A percentile compares a stretch with the other conserved stretches of the same genome.
phyloP scores from a whole-genome alignment of 768 basidiomycete species.

The Hygrophorus pudorinus region DNA sequence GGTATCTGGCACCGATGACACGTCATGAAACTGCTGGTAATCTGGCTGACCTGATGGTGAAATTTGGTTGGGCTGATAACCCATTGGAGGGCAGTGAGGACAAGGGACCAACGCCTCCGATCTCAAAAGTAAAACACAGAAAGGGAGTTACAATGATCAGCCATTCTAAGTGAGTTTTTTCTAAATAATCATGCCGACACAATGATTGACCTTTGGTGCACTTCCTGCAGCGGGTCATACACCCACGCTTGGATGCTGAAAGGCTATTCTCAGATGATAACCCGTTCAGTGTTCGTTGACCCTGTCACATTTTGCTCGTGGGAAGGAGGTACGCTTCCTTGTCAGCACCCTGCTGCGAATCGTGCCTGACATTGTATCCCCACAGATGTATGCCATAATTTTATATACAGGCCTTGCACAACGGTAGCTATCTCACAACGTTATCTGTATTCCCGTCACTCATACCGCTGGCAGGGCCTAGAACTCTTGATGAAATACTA shows the following conservation, averaged over 20 bases:
- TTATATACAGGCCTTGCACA: slow-evolving; percentile 63
- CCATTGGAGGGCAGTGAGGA: slow-evolving; percentile 14
- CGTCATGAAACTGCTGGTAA: slow-evolving; percentile 46
- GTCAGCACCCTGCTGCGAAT: neutral
- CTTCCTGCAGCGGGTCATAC: slow-evolving; percentile 54
- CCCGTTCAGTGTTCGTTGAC: slow-evolving; percentile 82
- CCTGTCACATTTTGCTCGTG: slow-evolving; percentile 86
- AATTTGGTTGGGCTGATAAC: slow-evolving; percentile 53
- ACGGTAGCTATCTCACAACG: slow-evolving; percentile 35
- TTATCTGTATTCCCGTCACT: slow-evolving; percentile 3
- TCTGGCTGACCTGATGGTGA: slow-evolving; percentile 45
- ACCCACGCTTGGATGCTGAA: slow-evolving; percentile 88
- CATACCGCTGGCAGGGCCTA: slow-evolving; percentile 42
- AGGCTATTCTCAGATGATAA: slow-evolving; percentile 53
- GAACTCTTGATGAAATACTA: slow-evolving; percentile 83
- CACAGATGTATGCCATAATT: slow-evolving; percentile 83
- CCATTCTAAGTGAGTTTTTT: slow-evolving; percentile 71
- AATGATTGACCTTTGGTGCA: slow-evolving; percentile 2
- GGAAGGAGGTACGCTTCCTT: slow-evolving; percentile 67
- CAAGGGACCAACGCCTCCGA: slow-evolving; percentile 14
- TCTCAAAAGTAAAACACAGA: slow-evolving; percentile 8
- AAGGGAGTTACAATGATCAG: slow-evolving; percentile 70
- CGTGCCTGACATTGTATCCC: neutral
- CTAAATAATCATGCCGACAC: neutral
- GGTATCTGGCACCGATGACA: slow-evolving; percentile 62